Evolutionary conservation across 1,139 yeast species (phyloP).

Genomic region (Yamadazyma spencermartinsiae): DNA sequence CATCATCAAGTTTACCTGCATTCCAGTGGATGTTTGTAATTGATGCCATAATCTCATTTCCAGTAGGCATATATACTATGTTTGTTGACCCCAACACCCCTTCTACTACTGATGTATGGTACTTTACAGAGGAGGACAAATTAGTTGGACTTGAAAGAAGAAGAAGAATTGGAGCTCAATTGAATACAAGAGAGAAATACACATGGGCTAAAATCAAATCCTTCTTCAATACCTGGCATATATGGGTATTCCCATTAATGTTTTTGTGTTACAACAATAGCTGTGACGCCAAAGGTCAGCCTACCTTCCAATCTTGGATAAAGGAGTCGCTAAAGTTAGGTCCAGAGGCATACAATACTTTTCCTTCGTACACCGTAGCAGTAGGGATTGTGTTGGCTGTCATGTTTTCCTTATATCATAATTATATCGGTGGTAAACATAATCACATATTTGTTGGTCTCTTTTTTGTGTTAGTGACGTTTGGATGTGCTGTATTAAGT

Average conservation of each 20-base stretch:
- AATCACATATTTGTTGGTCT: constrained; percentile 37
- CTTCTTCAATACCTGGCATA: constrained; percentile 51
- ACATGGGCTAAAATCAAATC: constrained; percentile 40
- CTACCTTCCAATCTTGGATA: constrained; percentile 57
- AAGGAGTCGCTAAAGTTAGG: constrained; percentile 40
- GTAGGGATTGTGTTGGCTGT: constrained; percentile 44
- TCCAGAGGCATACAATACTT: constrained; percentile 44
- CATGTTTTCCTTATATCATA: constrained; percentile 41
- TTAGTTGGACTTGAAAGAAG: constrained; percentile 41
- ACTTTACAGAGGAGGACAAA: constrained; percentile 33
- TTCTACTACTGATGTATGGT: constrained; percentile 39
- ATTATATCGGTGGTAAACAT: constrained; percentile 42
- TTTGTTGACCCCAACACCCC: constrained; percentile 41
- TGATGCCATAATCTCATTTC: constrained; percentile 39
- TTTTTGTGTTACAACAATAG: constrained; percentile 52
- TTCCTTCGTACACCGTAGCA: constrained; percentile 49
- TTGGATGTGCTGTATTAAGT: constrained; percentile 46
- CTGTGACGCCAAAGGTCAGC: constrained; percentile 43
- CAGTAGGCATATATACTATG: constrained; percentile 38
- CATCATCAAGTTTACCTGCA: constrained; percentile 28
- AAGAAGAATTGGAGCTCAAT: constrained; percentile 46
- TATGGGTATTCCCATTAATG: constrained; percentile 47
- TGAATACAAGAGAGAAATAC: constrained; percentile 44
- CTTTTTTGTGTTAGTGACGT: constrained; percentile 35
- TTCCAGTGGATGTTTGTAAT: constrained; percentile 43